phyloP scores from a whole-genome alignment of 2,329 filamentous ascomycete genomes.

The Aphanocladium album region DNA sequence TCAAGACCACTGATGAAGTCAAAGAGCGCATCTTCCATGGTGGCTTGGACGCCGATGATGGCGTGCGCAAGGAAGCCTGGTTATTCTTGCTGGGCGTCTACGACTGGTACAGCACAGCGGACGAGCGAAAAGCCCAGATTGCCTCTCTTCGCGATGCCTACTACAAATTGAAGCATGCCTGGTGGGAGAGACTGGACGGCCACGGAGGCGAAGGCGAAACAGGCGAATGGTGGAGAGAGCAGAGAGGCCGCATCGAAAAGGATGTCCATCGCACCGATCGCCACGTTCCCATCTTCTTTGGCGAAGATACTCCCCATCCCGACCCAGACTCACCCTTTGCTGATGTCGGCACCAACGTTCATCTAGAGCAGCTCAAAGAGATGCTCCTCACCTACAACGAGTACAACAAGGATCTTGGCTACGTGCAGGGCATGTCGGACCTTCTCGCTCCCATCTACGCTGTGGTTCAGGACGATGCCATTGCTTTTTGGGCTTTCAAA shows the following conservation, averaged over 20 bases:
- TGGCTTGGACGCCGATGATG: conserved; percentile 81
- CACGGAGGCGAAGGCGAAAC: conserved; percentile 73
- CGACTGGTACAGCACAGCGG: conserved; percentile 83
- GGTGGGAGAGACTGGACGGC: conserved; percentile 93
- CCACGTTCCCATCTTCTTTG: conserved; percentile 88
- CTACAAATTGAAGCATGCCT: conserved; percentile 84
- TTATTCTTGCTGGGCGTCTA: conserved; percentile 87
- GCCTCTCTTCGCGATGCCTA: conserved; percentile 90
- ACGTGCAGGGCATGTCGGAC: conserved; percentile 98
- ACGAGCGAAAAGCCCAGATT: conserved; percentile 77
- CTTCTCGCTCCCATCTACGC: conserved; percentile 93
- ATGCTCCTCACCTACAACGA: conserved; percentile 99
- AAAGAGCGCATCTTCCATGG: conserved; percentile 98
- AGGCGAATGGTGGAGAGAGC: conserved; percentile 95
- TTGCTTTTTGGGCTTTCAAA: conserved; percentile 96
- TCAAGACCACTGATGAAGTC: conserved; percentile 82
- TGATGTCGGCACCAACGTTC: conserved; percentile 88
- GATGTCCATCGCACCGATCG: conserved; percentile 97
- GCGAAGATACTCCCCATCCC: conserved; percentile 93
- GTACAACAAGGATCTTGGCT: conserved; percentile 90
- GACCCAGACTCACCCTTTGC: conserved; percentile 95
- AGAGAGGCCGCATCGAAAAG: conserved; percentile 91
- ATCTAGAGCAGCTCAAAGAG: conserved; percentile 98
- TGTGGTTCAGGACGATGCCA: conserved; percentile 92
- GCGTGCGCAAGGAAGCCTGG: conserved; percentile 95